A percentile compares a stretch with the other conserved stretches of the same genome.
Conservation (phyloP, 495 filamentous ascomycete species). For the Aspergillus biplanus region DNA sequence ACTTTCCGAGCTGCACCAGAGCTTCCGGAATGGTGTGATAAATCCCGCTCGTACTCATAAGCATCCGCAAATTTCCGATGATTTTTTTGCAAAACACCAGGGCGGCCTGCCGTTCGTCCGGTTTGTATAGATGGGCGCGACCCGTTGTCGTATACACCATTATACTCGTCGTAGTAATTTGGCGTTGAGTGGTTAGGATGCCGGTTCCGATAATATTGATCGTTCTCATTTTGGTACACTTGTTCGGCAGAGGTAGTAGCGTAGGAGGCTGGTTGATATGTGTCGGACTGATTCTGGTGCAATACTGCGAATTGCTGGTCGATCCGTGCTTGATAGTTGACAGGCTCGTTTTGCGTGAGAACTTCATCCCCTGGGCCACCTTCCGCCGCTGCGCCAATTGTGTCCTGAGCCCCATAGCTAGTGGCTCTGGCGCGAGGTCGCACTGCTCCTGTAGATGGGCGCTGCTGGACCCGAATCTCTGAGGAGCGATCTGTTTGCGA, state of each 20-base stretch:
- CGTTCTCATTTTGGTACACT: conserved; percentile 37
- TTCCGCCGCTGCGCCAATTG: conserved; percentile 36
- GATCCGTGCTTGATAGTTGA: conserved; percentile 49
- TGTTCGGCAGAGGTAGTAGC: conserved; percentile 39
- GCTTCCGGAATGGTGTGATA: conserved; percentile 73
- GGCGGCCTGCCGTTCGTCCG: conserved; percentile 48
- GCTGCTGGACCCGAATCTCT: conserved; percentile 33
- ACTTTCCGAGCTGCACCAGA: conserved; percentile 85
- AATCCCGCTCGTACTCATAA: conserved; percentile 76
- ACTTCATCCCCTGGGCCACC: conserved; percentile 38
- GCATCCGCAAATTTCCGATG: conserved; percentile 84
- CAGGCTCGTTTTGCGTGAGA: conserved; percentile 31
- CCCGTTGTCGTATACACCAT: conserved; percentile 39
- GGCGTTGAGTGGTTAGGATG: conserved; percentile 47
- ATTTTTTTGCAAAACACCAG: conserved; percentile 76
- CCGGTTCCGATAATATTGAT: conserved; percentile 43
- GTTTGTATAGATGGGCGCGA: conserved; percentile 49
- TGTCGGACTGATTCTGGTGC: conserved; percentile 36
- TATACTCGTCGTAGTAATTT: conserved; percentile 51
- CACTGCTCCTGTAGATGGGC: conserved; percentile 40
- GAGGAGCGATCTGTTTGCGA: conserved; percentile 33
- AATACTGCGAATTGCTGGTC: conserved; percentile 52
- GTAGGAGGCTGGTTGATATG: conserved; percentile 37
- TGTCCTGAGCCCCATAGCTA: conserved; percentile 44
- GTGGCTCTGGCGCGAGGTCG: conserved; percentile 35